phyloP scores from a whole-genome alignment of 805 yeast genomes.

The Starmerella geochares region DNA sequence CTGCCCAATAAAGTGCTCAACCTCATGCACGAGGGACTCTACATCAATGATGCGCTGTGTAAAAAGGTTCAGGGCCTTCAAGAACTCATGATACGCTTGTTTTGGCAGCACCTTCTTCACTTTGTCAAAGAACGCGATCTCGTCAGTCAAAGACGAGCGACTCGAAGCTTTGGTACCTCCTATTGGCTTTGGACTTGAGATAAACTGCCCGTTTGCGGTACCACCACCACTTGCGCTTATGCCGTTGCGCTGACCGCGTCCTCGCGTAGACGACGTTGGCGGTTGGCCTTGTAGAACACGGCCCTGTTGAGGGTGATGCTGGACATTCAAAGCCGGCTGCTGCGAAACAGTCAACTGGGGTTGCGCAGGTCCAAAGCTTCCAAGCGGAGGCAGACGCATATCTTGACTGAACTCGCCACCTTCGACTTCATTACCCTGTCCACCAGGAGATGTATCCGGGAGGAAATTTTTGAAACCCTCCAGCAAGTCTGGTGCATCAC shows the following conservation, averaged over 20 bases:
- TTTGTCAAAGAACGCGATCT: constrained; percentile 80
- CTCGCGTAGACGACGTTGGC: constrained; percentile 8
- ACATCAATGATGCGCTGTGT: constrained; percentile 87
- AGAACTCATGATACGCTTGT: constrained; percentile 82
- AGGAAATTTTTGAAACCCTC: constrained; percentile 92
- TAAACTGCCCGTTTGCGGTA: constrained; percentile 36
- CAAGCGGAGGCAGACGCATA: constrained; percentile 75
- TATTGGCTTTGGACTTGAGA: constrained; percentile 74
- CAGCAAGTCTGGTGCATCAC: constrained; percentile 85
- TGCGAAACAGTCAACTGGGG: background rate
- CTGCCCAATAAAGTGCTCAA: constrained; percentile 73
- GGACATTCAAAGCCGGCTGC: constrained; percentile 1
- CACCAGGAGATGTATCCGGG: constrained; percentile 61
- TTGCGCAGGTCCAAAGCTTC: constrained; percentile 62
- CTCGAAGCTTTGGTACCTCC: constrained; percentile 29
- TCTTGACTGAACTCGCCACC: constrained; percentile 16
- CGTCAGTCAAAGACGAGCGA: constrained; percentile 59
- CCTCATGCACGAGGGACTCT: constrained; percentile 68
- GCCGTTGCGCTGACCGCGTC: constrained; percentile 3
- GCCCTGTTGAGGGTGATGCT: constrained; percentile 1
- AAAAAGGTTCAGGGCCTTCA: constrained; percentile 75
- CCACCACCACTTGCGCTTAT: background rate
- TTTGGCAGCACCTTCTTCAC: constrained; percentile 82
- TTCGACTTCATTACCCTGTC: constrained; percentile 19
- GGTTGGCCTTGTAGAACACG: constrained; percentile 6